Evolutionary conservation across 129 eudicot genomes (phyloP).

Genomic region (Flaveria linearis): DNA sequence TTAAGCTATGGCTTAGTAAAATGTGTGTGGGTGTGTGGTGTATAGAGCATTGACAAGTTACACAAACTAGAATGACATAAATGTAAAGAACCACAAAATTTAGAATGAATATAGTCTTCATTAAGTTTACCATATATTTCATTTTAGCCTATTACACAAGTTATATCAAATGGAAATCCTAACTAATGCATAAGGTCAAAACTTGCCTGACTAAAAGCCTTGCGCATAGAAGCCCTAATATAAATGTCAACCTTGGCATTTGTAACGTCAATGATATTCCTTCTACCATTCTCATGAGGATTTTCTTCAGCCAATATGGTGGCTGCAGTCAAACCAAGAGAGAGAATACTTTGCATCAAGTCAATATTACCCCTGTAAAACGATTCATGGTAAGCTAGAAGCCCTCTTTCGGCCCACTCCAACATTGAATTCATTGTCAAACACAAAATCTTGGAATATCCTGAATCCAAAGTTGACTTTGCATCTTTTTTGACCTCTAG

Average conservation of each 20-base stretch:
- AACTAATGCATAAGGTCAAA: not conserved
- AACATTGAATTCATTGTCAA: conserved; percentile 49
- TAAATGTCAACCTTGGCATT: conserved; percentile 56
- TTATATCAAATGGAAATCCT: conserved; percentile 1
- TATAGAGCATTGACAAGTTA: not conserved
- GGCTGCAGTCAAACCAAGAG: conserved; percentile 64
- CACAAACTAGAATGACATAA: conserved; percentile 2
- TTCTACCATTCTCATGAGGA: conserved; percentile 47
- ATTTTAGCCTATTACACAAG: not conserved
- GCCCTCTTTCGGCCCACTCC: conserved; percentile 75
- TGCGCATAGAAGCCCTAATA: conserved; percentile 71
- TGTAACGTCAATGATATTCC: conserved; percentile 48
- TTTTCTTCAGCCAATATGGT: conserved; percentile 54
- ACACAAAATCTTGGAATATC: conserved; percentile 56
- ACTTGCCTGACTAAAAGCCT: conserved; percentile 78
- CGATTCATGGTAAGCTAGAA: conserved; percentile 61
- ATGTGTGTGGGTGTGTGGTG: not conserved
- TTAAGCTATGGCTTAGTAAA: not conserved
- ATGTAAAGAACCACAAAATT: not conserved
- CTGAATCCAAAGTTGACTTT: conserved; percentile 51
- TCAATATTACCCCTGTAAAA: conserved; percentile 70
- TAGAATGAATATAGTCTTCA: not conserved
- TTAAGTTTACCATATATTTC: not conserved
- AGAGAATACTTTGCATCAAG: conserved; percentile 62
- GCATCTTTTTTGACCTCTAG: conserved; percentile 63